Evolutionary conservation across 345 rosid species (phyloP).

Genomic region (Anacardium occidentale): DNA sequence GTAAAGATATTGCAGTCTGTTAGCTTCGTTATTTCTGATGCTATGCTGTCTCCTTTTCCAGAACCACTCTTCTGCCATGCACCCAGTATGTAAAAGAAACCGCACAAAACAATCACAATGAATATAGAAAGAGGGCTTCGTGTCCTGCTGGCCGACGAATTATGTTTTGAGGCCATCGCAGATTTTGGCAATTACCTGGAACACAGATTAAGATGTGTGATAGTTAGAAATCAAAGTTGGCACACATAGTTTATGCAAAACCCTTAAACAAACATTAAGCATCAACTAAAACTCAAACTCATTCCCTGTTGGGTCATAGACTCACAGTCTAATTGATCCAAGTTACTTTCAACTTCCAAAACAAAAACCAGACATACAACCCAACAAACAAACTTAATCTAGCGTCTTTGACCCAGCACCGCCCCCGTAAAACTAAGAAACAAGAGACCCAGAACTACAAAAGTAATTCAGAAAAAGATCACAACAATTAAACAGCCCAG

Average conservation of each 20-base stretch:
- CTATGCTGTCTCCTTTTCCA: constrained; percentile 85
- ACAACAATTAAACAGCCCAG: not conserved
- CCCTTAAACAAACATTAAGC: not conserved
- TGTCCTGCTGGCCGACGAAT: constrained; percentile 41
- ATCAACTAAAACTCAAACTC: not conserved
- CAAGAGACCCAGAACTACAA: not conserved
- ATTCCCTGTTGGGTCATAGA: not conserved
- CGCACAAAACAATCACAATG: constrained; percentile 70
- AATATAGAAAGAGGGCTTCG: constrained; percentile 69
- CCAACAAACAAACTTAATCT: not conserved
- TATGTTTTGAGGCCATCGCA: constrained; percentile 63
- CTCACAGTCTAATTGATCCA: not conserved
- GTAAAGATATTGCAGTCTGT: constrained; percentile 62
- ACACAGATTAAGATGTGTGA: not conserved
- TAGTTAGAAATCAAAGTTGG: constrained; percentile 8
- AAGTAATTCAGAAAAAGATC: not conserved
- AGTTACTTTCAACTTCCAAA: not conserved
- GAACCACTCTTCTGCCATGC: constrained; percentile 96
- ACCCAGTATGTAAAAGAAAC: constrained; percentile 89
- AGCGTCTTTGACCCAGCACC: not conserved
- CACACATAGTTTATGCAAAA: not conserved
- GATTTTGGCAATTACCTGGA: constrained; percentile 25
- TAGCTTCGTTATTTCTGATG: constrained; percentile 58
- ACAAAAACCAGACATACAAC: not conserved
- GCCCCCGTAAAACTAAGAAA: not conserved